Conservation (phyloP, 2,329 filamentous ascomycete genomes). For the Emmonsia crescens region DNA sequence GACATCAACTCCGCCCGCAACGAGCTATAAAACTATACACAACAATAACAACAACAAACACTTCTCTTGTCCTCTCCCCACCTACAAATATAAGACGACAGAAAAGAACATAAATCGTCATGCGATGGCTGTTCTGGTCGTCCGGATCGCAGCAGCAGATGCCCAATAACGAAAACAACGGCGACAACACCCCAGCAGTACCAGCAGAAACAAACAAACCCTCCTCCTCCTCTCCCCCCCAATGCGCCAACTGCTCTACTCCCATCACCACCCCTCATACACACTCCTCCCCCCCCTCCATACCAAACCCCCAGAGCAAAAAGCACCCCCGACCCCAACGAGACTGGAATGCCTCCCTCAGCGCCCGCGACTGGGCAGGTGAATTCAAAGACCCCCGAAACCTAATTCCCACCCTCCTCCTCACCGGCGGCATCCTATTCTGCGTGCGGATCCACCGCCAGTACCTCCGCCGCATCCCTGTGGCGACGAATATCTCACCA, state of each 20-base stretch:
- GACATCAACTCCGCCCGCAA: background rate
- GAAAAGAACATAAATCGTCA: slow-evolving; percentile 25
- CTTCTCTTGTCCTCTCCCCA: background rate
- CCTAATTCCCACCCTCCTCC: slow-evolving; percentile 27
- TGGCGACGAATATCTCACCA: slow-evolving; percentile 62
- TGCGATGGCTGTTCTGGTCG: slow-evolving; percentile 42
- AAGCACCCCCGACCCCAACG: slow-evolving; percentile 12
- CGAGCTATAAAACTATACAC: too few relatives aligned
- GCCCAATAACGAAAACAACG: slow-evolving; percentile 7
- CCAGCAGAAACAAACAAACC: slow-evolving; percentile 1
- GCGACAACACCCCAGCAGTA: slow-evolving; percentile 1
- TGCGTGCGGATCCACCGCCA: slow-evolving; percentile 26
- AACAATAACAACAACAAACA: too few relatives aligned
- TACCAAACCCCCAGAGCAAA: slow-evolving; percentile 16
- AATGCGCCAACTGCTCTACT: slow-evolving; percentile 5
- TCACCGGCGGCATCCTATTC: slow-evolving; percentile 30
- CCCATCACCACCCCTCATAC: slow-evolving; percentile 12
- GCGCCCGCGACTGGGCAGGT: slow-evolving; percentile 26
- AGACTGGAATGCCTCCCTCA: slow-evolving; percentile 35
- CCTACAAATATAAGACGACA: slow-evolving; percentile 1
- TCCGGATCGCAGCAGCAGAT: slow-evolving; percentile 22
- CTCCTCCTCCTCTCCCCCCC: slow-evolving; percentile 4
- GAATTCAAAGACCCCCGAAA: slow-evolving; percentile 28
- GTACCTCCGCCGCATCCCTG: slow-evolving; percentile 76
- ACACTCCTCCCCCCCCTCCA: slow-evolving; percentile 14